Evolutionary conservation across 306 rosid species (phyloP).

Genomic region (Begonia peltatifolia): DNA sequence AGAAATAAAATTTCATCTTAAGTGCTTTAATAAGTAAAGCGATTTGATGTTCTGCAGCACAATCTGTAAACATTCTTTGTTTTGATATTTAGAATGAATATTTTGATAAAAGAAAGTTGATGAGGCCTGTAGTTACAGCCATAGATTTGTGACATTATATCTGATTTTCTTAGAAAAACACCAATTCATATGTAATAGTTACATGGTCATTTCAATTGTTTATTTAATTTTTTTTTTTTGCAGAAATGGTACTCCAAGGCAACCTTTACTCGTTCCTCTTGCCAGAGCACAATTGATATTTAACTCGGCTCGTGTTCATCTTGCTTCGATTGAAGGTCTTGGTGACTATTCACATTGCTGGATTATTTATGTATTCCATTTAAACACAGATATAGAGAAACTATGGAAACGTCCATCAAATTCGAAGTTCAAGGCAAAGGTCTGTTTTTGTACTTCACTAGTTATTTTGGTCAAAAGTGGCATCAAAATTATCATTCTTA

Average conservation of each 20-base stretch:
- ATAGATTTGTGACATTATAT: no score
- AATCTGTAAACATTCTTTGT: not conserved
- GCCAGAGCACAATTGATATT: conserved; percentile 78
- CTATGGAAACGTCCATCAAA: conserved; percentile 72
- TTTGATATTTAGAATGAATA: not conserved
- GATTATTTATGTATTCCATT: conserved; percentile 81
- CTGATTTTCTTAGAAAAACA: no score
- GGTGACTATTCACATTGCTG: conserved; percentile 85
- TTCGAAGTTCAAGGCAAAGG: conserved; percentile 89
- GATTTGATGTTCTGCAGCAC: no score
- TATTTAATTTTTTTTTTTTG: not conserved
- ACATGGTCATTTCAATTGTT: no score
- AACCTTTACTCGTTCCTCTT: conserved; percentile 88
- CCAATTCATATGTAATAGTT: no score
- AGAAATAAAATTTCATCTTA: no score
- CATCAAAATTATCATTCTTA: conserved; percentile 2
- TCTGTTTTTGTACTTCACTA: conserved; percentile 20
- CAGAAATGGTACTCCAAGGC: conserved; percentile 96
- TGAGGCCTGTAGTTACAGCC: no score
- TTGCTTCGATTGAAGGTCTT: conserved; percentile 85
- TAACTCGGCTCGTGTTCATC: conserved; percentile 57
- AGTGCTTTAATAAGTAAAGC: no score
- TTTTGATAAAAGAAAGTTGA: no score
- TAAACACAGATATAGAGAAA: conserved; percentile 80
- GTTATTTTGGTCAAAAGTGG: not conserved